Evolutionary conservation across 768 basidiomycete species (phyloP).

Genomic region (Lepiota venenata): DNA sequence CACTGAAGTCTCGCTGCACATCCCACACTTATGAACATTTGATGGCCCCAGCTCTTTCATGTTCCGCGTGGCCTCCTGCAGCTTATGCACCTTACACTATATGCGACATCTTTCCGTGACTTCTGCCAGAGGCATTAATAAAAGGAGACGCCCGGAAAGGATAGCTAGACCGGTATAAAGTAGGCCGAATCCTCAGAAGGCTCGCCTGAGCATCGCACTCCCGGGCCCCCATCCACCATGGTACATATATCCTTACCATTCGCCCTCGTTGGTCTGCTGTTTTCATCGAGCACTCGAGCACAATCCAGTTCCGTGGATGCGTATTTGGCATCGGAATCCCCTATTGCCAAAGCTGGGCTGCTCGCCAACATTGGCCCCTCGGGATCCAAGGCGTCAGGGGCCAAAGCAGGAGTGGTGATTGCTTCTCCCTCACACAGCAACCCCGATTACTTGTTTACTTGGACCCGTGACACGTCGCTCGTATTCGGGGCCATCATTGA

Average conservation of each 20-base stretch:
- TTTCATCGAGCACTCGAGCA: neutral
- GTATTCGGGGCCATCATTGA: constrained; percentile 49
- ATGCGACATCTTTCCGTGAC: neutral
- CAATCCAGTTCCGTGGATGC: constrained; percentile 10
- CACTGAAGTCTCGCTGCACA: neutral
- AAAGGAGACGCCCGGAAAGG: neutral
- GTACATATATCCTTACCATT: constrained; percentile 3
- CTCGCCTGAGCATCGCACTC: neutral
- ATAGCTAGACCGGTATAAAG: neutral
- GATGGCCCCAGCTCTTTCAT: neutral
- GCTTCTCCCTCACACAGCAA: constrained; percentile 43
- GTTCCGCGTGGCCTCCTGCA: neutral
- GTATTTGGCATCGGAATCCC: constrained; percentile 50
- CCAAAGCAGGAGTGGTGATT: constrained; percentile 46
- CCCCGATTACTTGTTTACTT: constrained; percentile 61
- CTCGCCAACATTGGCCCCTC: constrained; percentile 69
- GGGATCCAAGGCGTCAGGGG: constrained; percentile 54
- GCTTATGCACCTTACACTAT: neutral
- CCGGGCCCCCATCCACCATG: neutral
- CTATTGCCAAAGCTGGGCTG: constrained; percentile 62
- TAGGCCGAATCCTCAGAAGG: neutral
- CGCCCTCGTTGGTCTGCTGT: neutral
- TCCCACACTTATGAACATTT: neutral
- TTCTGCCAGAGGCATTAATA: neutral
- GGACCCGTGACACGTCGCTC: constrained; percentile 69